Base-by-base conservation (phyloP, 148 eudicot genomes). In the Chenopodium formosanum region DNA sequence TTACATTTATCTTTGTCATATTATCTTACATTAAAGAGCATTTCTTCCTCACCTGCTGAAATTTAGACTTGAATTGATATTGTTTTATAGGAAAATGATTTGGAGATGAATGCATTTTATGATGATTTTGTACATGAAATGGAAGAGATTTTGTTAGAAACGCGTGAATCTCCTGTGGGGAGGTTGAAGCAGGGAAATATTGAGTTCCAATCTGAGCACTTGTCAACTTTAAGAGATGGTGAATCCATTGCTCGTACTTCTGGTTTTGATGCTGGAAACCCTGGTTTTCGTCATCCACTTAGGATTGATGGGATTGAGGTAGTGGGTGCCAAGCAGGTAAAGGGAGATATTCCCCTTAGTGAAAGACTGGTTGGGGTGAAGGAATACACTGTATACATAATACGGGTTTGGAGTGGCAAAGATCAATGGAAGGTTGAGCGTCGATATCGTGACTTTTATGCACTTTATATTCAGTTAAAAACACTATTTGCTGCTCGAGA, bases 341-440 rank as follows among this genome's bases (percentile, higher is more conserved):
- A 84, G 69, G 98, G 98, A 75, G 97, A 91, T 78, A 89, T 96
- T 50, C 94, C 99, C 37, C 86, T 96, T 53, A 92, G 97, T 82
- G 99, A 96, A 86, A 84, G 99, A 74, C 78, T 96, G 74, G 99
- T 96, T 87, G 99, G 99, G 56, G 97, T 94, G 73, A 94, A 89
- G 88, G 94, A 92, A 86, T 90, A 92, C 88, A 96, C 99, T 78
- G 91, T 91, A 66, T 96, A 96, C 77, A 80, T 82, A 20, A 86
- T 96, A 84, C 88, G 85, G 77, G 93, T 91, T 73, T 84, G 87
- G 91, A 90, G 91, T 79, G 93, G 93, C 76, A 85, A 88, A 34
- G 83, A 89, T 77, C 84, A 85, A n/a, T 96, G 98, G 98, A 97
- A 94, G 79, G 90, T 96, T 75, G 99, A 96, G 84, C 90, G 93